These are phyloP conservation scores for Colletotrichum chlorophyti DNA, from an alignment of 2,329 filamentous ascomycete species.

Conservation along the genomic window DNA sequence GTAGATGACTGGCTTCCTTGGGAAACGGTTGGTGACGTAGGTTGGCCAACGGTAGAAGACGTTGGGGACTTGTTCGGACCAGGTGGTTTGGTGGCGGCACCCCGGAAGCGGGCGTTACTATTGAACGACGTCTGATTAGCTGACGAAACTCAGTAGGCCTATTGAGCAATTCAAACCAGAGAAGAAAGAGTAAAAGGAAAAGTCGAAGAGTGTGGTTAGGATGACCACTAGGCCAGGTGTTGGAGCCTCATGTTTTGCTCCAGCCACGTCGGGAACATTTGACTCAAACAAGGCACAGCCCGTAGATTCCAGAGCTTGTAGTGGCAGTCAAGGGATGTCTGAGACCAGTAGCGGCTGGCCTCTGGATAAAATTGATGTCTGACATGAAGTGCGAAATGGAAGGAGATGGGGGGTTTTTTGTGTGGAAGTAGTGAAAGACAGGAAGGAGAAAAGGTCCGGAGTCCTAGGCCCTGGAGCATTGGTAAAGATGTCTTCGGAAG, in stretches of 20 bases:
- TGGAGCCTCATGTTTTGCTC: not conserved
- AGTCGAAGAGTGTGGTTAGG: not conserved
- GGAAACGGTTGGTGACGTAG: slow-evolving; percentile 54
- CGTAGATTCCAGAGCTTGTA: not conserved
- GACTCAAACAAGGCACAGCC: slow-evolving; percentile 12
- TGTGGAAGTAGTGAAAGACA: not conserved
- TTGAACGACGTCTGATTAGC: slow-evolving; percentile 33
- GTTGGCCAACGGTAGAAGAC: slow-evolving; percentile 53
- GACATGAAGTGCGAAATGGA: not conserved
- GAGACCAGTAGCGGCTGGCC: slow-evolving; percentile 11
- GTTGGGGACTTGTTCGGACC: slow-evolving; percentile 60
- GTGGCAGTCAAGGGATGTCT: slow-evolving; percentile 21
- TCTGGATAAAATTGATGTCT: not conserved
- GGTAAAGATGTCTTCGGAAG: too few species aligned
- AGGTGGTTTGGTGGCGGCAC: slow-evolving; percentile 58
- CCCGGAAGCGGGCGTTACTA: slow-evolving; percentile 66
- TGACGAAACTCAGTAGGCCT: slow-evolving; percentile 23
- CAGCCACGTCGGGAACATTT: slow-evolving; percentile 1
- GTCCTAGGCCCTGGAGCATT: too few species aligned
- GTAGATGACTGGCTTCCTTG: slow-evolving; percentile 59
- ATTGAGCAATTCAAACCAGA: not conserved
- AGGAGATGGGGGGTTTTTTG: not conserved
- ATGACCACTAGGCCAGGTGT: slow-evolving; percentile 11
- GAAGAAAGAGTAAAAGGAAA: not conserved
- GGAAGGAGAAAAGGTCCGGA: too few species aligned